A percentile compares a stretch with the other conserved stretches of the same genome.
phyloP scores from a whole-genome alignment of 2,329 filamentous ascomycete species.

The Claviceps cyperi region DNA sequence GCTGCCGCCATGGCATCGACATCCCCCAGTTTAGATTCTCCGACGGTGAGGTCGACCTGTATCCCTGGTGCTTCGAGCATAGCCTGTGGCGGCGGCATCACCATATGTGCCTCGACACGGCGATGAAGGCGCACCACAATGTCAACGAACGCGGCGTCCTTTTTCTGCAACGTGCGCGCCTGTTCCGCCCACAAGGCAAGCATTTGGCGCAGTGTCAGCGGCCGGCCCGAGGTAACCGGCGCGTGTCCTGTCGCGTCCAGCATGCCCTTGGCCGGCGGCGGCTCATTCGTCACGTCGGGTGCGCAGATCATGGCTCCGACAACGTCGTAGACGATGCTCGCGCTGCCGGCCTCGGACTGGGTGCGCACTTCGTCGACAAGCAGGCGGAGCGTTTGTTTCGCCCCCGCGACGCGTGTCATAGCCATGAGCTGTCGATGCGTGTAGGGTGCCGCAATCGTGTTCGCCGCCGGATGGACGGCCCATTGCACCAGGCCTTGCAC shows the following conservation, averaged over 20 bases:
- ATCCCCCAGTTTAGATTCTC: conserved; percentile 23
- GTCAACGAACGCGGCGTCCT: conserved; percentile 44
- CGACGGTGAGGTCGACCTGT: conserved; percentile 24
- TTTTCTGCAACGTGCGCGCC: conserved; percentile 39
- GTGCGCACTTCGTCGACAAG: conserved; percentile 54
- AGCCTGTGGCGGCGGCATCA: conserved; percentile 23
- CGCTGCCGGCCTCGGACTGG: conserved; percentile 44
- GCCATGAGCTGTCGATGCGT: conserved; percentile 57
- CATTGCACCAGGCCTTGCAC: conserved; percentile 52
- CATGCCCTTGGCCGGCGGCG: conserved; percentile 14
- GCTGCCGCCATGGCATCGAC: conserved; percentile 30
- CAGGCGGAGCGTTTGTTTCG: conserved; percentile 41
- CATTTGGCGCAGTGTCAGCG: conserved; percentile 43
- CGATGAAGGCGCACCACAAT: conserved; percentile 47
- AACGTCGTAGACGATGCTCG: conserved; percentile 51
- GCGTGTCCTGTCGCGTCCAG: conserved; percentile 23
- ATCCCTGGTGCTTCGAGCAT: conserved; percentile 30
- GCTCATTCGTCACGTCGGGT: conserved; percentile 38
- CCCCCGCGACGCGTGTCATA: conserved; percentile 45
- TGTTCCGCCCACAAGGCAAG: conserved; percentile 44
- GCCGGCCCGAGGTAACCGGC: conserved; percentile 26
- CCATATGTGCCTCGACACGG: conserved; percentile 51
- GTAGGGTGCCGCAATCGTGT: conserved; percentile 48
- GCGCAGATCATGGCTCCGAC: conserved; percentile 56
- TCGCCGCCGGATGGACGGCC: conserved; percentile 42